Percentiles rank a stretch among this genome's conserved stretches.
Conservation (phyloP, 2,329 filamentous ascomycete species). For the Neofusicoccum laricinum region DNA sequence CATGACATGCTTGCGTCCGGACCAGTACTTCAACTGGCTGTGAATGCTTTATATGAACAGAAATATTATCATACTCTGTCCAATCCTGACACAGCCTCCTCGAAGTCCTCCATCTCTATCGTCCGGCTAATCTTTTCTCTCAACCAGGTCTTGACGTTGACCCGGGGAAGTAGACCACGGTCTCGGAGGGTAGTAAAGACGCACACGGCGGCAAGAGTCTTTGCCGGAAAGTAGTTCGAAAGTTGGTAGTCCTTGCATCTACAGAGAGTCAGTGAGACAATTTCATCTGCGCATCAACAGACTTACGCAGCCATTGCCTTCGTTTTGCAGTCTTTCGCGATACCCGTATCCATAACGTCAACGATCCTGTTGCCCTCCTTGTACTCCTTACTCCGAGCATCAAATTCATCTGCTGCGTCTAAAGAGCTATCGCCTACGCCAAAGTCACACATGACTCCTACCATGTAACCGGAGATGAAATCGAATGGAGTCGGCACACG, state of each 20-base stretch:
- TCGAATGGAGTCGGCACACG: constrained; percentile 30
- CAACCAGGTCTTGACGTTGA: constrained; percentile 10
- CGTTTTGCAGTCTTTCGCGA: constrained; percentile 24
- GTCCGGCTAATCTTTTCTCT: constrained; percentile 17
- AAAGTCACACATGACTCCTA: constrained; percentile 22
- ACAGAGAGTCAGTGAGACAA: constrained; percentile 16
- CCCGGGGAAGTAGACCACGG: background rate
- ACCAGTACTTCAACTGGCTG: no score
- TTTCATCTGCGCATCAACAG: background rate
- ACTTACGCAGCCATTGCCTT: constrained; percentile 23
- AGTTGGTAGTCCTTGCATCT: constrained; percentile 28
- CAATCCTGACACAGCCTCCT: constrained; percentile 9
- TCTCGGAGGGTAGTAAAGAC: constrained; percentile 17
- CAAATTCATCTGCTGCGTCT: constrained; percentile 20
- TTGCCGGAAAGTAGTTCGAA: constrained; percentile 29
- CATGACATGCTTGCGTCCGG: no score
- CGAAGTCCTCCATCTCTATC: constrained; percentile 19
- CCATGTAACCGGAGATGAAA: constrained; percentile 29
- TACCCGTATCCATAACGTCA: constrained; percentile 24
- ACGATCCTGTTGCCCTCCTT: constrained; percentile 28
- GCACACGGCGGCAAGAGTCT: constrained; percentile 29
- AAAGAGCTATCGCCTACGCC: constrained; percentile 18
- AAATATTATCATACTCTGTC: background rate
- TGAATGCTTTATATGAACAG: no score
- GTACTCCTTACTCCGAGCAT: constrained; percentile 21